Evolutionary conservation across 805 yeast genomes (phyloP).

Genomic region (Blastobotrys robertii): DNA sequence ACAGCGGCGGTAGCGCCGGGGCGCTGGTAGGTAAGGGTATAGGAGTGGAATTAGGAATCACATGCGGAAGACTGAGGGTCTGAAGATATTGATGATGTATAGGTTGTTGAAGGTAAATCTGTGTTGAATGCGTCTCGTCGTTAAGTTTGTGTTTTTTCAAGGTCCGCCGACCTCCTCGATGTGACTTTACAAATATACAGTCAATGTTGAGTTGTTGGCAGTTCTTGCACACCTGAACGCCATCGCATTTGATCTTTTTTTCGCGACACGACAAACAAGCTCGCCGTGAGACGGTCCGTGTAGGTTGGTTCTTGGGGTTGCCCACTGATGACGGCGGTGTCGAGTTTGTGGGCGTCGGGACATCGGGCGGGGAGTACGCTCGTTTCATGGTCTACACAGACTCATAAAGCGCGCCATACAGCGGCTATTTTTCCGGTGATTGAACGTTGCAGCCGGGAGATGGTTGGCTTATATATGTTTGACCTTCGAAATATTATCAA

Average conservation of each 20-base stretch:
- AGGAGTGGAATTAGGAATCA: too few species aligned
- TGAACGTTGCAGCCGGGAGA: too few species aligned
- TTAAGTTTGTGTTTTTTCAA: not conserved
- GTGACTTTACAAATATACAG: slow-evolving; percentile 5
- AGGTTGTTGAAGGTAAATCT: not conserved
- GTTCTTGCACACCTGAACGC: slow-evolving; percentile 29
- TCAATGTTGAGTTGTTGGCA: slow-evolving; percentile 5
- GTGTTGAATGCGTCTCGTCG: not conserved
- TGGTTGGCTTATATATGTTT: too few species aligned
- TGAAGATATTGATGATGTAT: not conserved
- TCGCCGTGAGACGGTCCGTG: slow-evolving; percentile 28
- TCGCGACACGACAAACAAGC: slow-evolving; percentile 84
- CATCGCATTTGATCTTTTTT: slow-evolving; percentile 65
- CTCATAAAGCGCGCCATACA: too few species aligned
- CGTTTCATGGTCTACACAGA: too few species aligned
- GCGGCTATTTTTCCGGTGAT: too few species aligned
- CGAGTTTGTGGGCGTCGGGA: too few species aligned
- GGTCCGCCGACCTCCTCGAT: slow-evolving; percentile 5
- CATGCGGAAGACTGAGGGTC: not conserved
- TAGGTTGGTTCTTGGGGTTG: slow-evolving; percentile 1
- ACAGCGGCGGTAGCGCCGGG: too few species aligned
- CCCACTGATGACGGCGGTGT: too few species aligned
- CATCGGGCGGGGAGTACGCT: too few species aligned
- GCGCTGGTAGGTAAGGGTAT: too few species aligned
- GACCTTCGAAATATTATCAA: too few species aligned